Base-by-base conservation (phyloP, 2,329 filamentous ascomycete species). In the Penicillium rolfsii region DNA sequence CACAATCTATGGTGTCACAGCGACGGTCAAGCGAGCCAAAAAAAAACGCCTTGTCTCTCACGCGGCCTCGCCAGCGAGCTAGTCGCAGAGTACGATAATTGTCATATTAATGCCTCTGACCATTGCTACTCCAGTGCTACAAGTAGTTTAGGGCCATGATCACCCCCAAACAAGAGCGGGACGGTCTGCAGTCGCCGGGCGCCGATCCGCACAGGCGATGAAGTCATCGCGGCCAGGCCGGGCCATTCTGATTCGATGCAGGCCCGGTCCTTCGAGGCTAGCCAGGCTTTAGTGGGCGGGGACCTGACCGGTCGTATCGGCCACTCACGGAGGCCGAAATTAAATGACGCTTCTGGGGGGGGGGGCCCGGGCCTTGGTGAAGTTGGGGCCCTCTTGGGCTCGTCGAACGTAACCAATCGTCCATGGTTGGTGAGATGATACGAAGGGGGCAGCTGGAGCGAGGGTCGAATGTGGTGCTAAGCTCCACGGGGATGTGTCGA, bases 291-390 rank as follows among this genome's bases (percentile, higher is more conserved):
- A 66, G 60, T 54, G 56, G 43, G 58, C 46, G 66, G 66, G 45
- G 59, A 49, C 45, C 26, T 48, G 46, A 52, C 33, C 56, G 64
- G 61, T 24, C 14, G 16, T 26, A 5, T n/a, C 5, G 36, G 56
- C 67, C 63, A 69, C 35, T 69, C 4, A 63, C 19, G n/a, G 30
- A 50, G 26, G 46, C 52, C 45, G 55, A 69, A 69, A 33, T 67
- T 66, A 68, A 69, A 69, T 69, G 67, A 58, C 67, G 66, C 66
- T 60, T 63, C 52, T 65, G 64, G 64, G 61, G n/a, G n/a, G 53
- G 62, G 64, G 64, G 61, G 53, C 62, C 53, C 8, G 16, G 26
- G n/a, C 43, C 52, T 58, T 64, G 48, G 48, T 28, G 26, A 36
- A 36, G 35, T 36, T 36, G 12, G 35, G 35, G 35, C 35, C 46